Evolutionary conservation across 805 yeast genomes (phyloP).

Genomic region (Candida ipomoeae): DNA sequence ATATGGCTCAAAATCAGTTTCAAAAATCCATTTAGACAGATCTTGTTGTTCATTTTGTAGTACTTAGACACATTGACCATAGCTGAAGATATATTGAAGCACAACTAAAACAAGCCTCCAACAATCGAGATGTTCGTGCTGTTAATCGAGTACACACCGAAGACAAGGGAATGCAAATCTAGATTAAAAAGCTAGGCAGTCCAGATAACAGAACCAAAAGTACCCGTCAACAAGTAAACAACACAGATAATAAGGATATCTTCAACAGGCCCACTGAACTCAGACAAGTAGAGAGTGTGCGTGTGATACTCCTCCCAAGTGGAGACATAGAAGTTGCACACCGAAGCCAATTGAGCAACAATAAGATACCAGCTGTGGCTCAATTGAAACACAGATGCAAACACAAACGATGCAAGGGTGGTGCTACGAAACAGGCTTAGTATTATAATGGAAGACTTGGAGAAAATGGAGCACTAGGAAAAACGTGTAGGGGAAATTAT

Average conservation of each 20-base stretch:
- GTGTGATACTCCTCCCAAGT: slow-evolving; percentile 98
- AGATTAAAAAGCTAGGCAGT: slow-evolving; percentile 37
- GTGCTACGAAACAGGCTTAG: too few relatives aligned
- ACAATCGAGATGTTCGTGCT: slow-evolving; percentile 42
- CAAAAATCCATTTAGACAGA: too few relatives aligned
- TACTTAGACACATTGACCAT: slow-evolving; percentile 53
- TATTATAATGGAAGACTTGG: too few relatives aligned
- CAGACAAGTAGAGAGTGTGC: slow-evolving; percentile 70
- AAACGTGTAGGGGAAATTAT: too few relatives aligned
- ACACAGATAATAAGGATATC: slow-evolving; percentile 67
- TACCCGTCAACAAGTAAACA: slow-evolving; percentile 59
- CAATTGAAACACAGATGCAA: slow-evolving; percentile 70
- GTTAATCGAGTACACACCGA: slow-evolving; percentile 30
- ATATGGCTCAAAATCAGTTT: too few relatives aligned
- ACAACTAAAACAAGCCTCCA: slow-evolving; percentile 51
- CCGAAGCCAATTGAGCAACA: slow-evolving; percentile 65
- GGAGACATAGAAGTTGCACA: slow-evolving; percentile 78
- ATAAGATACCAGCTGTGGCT: slow-evolving; percentile 64
- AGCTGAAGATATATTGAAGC: slow-evolving; percentile 66
- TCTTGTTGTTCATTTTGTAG: slow-evolving; percentile 31
- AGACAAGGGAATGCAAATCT: slow-evolving; percentile 34
- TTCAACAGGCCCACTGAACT: slow-evolving; percentile 91
- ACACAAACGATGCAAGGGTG: slow-evolving; percentile 69
- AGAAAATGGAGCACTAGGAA: too few relatives aligned
- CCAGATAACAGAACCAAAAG: slow-evolving; percentile 71